Percentiles rank a stretch among this genome's conserved stretches.
These are phyloP conservation scores for Colletotrichum echinochloae DNA, from an alignment of 2,329 filamentous ascomycete genomes.

Conservation along the genomic window DNA sequence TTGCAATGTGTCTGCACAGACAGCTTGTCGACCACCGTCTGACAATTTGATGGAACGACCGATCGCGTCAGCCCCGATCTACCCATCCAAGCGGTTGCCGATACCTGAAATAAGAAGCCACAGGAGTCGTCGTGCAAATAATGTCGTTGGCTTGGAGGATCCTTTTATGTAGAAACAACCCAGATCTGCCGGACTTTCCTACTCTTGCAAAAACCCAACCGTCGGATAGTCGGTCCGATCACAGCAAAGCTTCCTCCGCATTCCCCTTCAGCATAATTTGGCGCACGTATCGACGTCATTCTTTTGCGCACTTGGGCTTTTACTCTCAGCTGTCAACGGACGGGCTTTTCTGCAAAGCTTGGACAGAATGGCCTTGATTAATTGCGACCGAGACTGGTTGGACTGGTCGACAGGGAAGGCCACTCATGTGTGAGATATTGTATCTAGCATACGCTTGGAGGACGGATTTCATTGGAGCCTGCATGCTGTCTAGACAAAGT, in stretches of 20 bases:
- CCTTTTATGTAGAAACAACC: slow-evolving; percentile 31
- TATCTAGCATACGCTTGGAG: slow-evolving; percentile 34
- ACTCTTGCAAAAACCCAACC: neutral
- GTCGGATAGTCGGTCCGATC: neutral
- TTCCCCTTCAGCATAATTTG: slow-evolving; percentile 33
- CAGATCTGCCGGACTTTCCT: neutral
- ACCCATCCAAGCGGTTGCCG: slow-evolving; percentile 13
- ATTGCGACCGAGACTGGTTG: slow-evolving; percentile 8
- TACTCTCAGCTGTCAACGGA: neutral
- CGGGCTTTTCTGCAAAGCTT: slow-evolving; percentile 26
- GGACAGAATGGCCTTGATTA: slow-evolving; percentile 29
- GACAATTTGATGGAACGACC: slow-evolving; percentile 21
- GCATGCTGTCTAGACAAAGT: slow-evolving; percentile 36
- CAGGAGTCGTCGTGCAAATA: slow-evolving; percentile 11
- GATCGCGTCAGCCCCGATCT: slow-evolving; percentile 31
- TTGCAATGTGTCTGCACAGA: slow-evolving; percentile 23
- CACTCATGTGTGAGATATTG: slow-evolving; percentile 13
- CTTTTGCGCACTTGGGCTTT: slow-evolving; percentile 11
- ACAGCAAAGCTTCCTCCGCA: slow-evolving; percentile 10
- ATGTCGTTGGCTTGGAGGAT: slow-evolving; percentile 32
- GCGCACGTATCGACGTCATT: slow-evolving; percentile 26
- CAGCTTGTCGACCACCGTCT: slow-evolving; percentile 19
- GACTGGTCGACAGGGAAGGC: slow-evolving; percentile 17
- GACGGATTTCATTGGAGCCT: slow-evolving; percentile 38
- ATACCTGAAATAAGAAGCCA: slow-evolving; percentile 6